Conservation (phyloP, 495 filamentous ascomycete species). For the Tuber magnatum region DNA sequence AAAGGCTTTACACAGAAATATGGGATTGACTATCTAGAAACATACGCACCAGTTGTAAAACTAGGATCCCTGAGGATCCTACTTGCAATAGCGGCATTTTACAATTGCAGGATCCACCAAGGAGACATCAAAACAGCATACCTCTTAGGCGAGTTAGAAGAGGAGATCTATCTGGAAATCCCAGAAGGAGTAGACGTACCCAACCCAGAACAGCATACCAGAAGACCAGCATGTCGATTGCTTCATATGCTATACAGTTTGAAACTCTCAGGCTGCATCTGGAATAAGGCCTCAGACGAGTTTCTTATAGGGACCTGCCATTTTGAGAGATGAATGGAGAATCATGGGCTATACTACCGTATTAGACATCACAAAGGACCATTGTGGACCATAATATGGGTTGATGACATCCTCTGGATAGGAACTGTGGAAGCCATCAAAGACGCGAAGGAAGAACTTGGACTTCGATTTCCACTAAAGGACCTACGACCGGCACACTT, state of each 20-base stretch:
- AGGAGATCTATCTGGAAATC: background rate
- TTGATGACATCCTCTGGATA: background rate
- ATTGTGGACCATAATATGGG: background rate
- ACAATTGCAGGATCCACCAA: background rate
- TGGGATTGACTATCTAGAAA: background rate
- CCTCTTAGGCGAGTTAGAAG: background rate
- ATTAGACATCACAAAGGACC: no score
- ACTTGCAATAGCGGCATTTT: background rate
- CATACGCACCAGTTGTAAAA: background rate
- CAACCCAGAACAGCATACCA: no score
- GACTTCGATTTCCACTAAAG: background rate
- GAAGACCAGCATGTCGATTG: no score
- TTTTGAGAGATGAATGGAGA: background rate
- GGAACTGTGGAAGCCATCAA: background rate
- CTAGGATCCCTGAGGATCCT: background rate
- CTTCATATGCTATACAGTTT: no score
- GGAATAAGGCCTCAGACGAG: background rate
- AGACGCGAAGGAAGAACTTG: background rate
- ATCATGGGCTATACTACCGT: background rate
- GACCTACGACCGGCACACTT: background rate
- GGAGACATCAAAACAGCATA: background rate
- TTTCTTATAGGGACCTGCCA: background rate
- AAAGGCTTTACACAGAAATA: background rate
- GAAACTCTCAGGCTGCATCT: background rate
- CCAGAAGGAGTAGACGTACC: background rate